These are phyloP conservation scores for Candida odintsovae DNA, from an alignment of 805 yeast species.

Conservation along the genomic window DNA sequence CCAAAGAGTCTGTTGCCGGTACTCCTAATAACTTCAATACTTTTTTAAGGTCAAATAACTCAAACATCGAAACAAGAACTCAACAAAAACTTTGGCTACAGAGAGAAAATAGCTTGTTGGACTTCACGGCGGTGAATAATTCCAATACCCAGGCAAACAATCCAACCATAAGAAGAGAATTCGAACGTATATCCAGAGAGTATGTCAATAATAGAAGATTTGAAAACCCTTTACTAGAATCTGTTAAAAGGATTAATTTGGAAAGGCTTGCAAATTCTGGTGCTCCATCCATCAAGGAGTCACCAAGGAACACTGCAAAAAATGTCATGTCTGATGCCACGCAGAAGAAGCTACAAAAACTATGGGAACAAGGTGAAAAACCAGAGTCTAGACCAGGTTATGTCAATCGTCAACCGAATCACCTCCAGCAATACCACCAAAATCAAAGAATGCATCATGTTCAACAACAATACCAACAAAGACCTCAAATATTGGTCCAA, in stretches of 20 bases:
- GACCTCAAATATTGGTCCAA: slow-evolving; percentile 1
- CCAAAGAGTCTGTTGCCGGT: slow-evolving; percentile 14
- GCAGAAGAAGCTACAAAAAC: slow-evolving; percentile 18
- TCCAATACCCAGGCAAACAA: slow-evolving; percentile 16
- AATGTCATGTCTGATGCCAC: slow-evolving; percentile 10
- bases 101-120: slow-evolving; percentile 66
- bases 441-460: slow-evolving; percentile 10
- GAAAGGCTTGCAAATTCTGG: not conserved
- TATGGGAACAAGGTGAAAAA: slow-evolving; percentile 20
- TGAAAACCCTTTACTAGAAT: slow-evolving; percentile 62
- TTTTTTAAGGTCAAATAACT: slow-evolving; percentile 32
- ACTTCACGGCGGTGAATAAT: slow-evolving; percentile 28
- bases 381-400: slow-evolving; percentile 3
- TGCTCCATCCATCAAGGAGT: not conserved
- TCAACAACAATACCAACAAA: slow-evolving; percentile 13
- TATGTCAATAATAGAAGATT: slow-evolving; percentile 63
- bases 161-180: slow-evolving; percentile 64
- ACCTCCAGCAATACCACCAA: slow-evolving; percentile 8
- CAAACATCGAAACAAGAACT: slow-evolving; percentile 58
- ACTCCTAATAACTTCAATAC: slow-evolving; percentile 35
- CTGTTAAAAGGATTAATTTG: slow-evolving; percentile 44
- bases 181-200: slow-evolving; percentile 72
- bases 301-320: not conserved
- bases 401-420: not conserved
- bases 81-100: slow-evolving; percentile 84